These are phyloP conservation scores for Nicotiana otophora DNA, from an alignment of 257 asterid genomes.

Conservation along the genomic window DNA sequence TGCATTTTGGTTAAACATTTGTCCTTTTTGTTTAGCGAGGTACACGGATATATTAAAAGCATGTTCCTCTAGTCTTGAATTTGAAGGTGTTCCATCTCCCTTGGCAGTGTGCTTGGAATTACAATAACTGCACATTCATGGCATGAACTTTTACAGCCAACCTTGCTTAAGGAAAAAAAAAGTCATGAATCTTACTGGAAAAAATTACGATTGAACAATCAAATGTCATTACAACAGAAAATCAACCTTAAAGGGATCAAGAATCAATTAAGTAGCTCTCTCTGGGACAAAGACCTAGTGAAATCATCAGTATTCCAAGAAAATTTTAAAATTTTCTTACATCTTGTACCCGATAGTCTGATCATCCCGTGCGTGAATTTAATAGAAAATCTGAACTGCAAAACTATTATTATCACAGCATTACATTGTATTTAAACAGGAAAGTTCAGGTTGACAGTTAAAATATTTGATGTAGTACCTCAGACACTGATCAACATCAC, in stretches of 20 bases:
- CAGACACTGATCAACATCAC: slow-evolving; percentile 75
- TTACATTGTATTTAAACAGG: not conserved
- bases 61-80: not conserved
- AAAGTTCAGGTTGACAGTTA: not conserved
- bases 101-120: not conserved
- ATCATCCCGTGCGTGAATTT: not conserved
- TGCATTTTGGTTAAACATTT: not conserved
- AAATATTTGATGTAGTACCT: slow-evolving; percentile 43
- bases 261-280: not conserved
- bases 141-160: not conserved
- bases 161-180: not conserved
- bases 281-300: slow-evolving; percentile 1
- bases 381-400: not conserved
- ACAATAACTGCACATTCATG: not conserved
- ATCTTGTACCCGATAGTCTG: not conserved
- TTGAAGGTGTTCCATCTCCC: not conserved
- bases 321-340: not conserved
- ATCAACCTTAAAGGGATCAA: not conserved
- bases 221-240: not conserved
- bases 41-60: not conserved
- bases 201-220: not conserved
- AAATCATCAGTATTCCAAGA: not conserved
- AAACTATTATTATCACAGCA: not conserved
- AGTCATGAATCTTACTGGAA: not conserved
- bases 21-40: not conserved